Percentiles rank a stretch among this genome's conserved stretches.
Evolutionary conservation across 2,329 filamentous ascomycete genomes (phyloP).

Genomic region (Epichloe sylvatica): DNA sequence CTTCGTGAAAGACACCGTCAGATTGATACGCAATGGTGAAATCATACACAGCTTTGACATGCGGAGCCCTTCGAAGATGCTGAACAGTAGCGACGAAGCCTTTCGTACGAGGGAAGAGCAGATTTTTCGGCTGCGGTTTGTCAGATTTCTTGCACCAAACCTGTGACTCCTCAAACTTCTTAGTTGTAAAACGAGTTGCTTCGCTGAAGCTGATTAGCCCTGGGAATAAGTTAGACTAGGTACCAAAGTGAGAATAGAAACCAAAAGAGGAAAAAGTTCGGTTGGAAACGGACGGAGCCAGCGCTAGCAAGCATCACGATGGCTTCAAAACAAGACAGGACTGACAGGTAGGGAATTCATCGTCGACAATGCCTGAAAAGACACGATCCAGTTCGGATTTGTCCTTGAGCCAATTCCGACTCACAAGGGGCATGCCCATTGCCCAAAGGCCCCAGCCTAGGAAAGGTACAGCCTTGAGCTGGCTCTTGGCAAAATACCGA

Average conservation of each 20-base stretch:
- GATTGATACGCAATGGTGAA: slow-evolving; percentile 40
- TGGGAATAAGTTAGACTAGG: slow-evolving; percentile 13
- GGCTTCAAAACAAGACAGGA: slow-evolving; percentile 4
- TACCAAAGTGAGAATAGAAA: background rate
- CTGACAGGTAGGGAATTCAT: slow-evolving; percentile 44
- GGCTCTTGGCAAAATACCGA: slow-evolving; percentile 48
- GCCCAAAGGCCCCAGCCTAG: slow-evolving; percentile 51
- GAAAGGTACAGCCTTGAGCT: slow-evolving; percentile 44
- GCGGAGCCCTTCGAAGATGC: slow-evolving; percentile 35
- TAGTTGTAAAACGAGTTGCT: slow-evolving; percentile 42
- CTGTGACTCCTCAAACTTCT: slow-evolving; percentile 37
- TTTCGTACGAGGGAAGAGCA: slow-evolving; percentile 46
- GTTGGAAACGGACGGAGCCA: too few species aligned
- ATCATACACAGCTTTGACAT: slow-evolving; percentile 42
- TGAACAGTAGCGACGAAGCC: slow-evolving; percentile 47
- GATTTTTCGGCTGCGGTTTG: slow-evolving; percentile 38
- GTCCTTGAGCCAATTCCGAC: slow-evolving; percentile 44
- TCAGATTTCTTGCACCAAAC: slow-evolving; percentile 37
- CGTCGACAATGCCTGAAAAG: slow-evolving; percentile 38
- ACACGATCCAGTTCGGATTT: slow-evolving; percentile 41
- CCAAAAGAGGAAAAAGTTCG: background rate
- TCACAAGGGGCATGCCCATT: slow-evolving; percentile 51
- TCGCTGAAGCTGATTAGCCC: slow-evolving; percentile 53
- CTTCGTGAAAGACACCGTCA: slow-evolving; percentile 27
- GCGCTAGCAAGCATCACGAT: background rate